These are phyloP conservation scores for Strobilomyces echinocephalus DNA, from an alignment of 768 basidiomycete species.

Conservation along the genomic window DNA sequence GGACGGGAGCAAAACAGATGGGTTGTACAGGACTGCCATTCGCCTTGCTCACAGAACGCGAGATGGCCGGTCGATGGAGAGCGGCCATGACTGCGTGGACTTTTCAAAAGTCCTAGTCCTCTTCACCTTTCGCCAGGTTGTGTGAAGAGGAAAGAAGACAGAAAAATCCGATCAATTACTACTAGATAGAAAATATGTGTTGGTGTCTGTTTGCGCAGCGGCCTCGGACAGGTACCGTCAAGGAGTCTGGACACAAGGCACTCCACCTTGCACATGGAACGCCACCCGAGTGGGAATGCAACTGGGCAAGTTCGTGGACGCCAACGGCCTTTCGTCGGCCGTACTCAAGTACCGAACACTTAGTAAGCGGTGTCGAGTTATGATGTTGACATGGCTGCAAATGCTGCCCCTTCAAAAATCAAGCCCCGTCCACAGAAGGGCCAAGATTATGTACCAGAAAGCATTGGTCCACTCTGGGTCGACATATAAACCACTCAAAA, in stretches of 20 bases:
- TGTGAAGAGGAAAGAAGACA: constrained; percentile 48
- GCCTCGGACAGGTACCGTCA: not conserved
- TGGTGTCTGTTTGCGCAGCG: constrained; percentile 21
- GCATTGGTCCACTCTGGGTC: too few species aligned
- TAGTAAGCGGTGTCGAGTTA: too few species aligned
- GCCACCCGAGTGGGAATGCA: too few species aligned
- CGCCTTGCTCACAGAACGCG: constrained; percentile 39
- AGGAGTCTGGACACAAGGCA: too few species aligned
- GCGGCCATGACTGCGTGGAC: constrained; percentile 13
- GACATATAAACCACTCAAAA: too few species aligned
- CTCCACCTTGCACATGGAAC: not conserved
- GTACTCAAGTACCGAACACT: too few species aligned
- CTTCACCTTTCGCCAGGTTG: constrained; percentile 49
- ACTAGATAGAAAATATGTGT: constrained; percentile 12
- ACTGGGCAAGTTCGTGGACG: not conserved
- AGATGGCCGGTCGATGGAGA: constrained; percentile 39
- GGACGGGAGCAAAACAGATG: constrained; percentile 31
- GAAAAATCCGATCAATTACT: constrained; percentile 3
- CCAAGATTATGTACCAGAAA: too few species aligned
- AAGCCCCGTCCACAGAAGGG: too few species aligned
- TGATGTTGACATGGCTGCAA: too few species aligned
- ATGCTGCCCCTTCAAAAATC: too few species aligned
- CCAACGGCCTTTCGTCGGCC: not conserved
- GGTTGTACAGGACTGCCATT: constrained; percentile 34
- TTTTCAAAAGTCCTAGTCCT: constrained; percentile 29